Evolutionary conservation across 441 rosid species (phyloP), one percentile per base, ranked within the genome.

Genomic region (Omphalea diandra): DNA sequence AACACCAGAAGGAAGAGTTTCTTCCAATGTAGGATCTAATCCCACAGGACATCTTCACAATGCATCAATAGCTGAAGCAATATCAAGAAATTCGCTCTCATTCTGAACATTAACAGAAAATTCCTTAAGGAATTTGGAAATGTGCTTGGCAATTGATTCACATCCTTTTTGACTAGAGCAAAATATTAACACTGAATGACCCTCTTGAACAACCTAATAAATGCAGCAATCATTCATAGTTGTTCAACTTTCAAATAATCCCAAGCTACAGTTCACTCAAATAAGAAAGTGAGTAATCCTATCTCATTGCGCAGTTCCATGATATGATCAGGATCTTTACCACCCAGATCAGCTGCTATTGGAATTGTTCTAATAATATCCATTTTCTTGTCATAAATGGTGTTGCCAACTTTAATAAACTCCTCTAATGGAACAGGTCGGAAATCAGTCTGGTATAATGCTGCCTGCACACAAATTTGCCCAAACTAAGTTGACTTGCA

Each of bases 101-200:
- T 78, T 81, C 77, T 74, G 89, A 47, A 72, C 35, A 55, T 74
- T 83, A 47, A 77, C 29, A 29, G 86, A 79, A 68, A 83, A 83
- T 70, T 87, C 88, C 83, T 86, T 85, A 75, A 95, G 80, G 82
- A 85, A 89, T 76, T 88, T 90, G 52, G 98, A 73, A 44, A 93
- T 81, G 74, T 95, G 99, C 80, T 83, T 87, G 58, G 99, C 98
- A 78, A 97, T 95, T 80, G 98, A 90, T 83, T 95, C 98, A 57
- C 99, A 95, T 84, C 99, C 98, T 83, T 95, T 95, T 68, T 98
- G 93, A 78, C 94, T 93, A 47, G 99, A 93, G 80, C 99, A 95
- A 83, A 95, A 95, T 76, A 93, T 89, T 77, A 95, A 79, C 64
- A 93, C 97, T 1, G 99, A 90, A 73, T 95, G 93, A 17, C 98